phyloP scores from a whole-genome alignment of 2,329 filamentous ascomycete genomes.

The Pseudogymnoascus sp. region DNA sequence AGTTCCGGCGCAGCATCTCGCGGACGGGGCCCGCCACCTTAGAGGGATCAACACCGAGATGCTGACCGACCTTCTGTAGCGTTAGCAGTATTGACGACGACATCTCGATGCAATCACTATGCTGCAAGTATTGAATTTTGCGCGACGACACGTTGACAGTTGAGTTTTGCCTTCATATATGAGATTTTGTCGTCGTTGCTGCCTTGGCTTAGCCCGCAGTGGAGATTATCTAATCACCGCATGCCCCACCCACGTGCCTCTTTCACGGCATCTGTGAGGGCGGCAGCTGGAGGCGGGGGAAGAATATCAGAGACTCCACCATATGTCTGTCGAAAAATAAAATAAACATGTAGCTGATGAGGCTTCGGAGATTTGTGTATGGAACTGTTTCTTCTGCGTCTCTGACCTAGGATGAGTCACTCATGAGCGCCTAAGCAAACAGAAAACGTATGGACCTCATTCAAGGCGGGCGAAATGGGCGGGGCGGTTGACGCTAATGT shows the following conservation, averaged over 20 bases:
- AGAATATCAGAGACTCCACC: too few species aligned
- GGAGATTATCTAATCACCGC: neutral
- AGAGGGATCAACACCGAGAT: neutral
- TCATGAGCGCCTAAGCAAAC: too few species aligned
- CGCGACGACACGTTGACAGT: neutral
- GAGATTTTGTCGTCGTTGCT: neutral
- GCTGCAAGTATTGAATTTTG: neutral
- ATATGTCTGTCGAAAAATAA: too few species aligned
- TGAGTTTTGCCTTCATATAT: neutral
- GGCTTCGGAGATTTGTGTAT: too few species aligned
- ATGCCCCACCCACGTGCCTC: neutral
- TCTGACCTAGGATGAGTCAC: too few species aligned
- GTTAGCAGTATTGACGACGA: neutral
- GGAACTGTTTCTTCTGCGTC: too few species aligned
- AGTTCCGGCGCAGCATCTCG: slow-evolving; percentile 29
- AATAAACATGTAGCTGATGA: too few species aligned
- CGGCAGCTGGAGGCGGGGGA: too few species aligned
- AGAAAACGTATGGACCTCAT: too few species aligned
- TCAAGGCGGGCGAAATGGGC: too few species aligned
- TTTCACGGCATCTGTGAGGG: neutral
- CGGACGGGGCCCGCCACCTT: neutral
- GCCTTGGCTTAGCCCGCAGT: neutral
- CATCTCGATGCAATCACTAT: neutral
- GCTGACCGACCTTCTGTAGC: neutral
- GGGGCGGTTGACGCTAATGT: too few species aligned